Evolutionary conservation across 495 filamentous ascomycete genomes (phyloP).

Genomic region (Neurospora africana): DNA sequence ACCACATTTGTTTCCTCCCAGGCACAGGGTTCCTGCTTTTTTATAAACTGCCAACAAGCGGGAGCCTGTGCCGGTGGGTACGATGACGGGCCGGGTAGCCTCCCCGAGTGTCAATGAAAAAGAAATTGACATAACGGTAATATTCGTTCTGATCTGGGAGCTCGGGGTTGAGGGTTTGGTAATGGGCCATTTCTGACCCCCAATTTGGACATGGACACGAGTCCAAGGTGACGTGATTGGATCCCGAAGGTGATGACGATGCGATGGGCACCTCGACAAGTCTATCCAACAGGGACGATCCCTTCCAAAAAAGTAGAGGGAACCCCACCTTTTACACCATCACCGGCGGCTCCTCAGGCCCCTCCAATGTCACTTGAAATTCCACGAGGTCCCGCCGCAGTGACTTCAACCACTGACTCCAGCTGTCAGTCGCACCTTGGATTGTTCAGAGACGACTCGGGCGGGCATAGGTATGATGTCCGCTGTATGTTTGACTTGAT

Average conservation of each 20-base stretch:
- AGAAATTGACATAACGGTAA: not conserved
- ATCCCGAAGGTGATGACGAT: constrained; percentile 10
- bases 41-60: not conserved
- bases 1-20: not conserved
- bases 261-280: constrained; percentile 1
- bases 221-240: constrained; percentile 3
- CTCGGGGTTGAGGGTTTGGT: not conserved
- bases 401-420: not conserved
- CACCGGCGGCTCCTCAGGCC: not conserved
- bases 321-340: not conserved
- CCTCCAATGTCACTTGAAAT: not conserved
- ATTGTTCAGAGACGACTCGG: not conserved
- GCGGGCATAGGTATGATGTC: not conserved
- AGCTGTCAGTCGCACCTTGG: not conserved
- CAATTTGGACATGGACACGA: not conserved
- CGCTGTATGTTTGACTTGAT: not conserved
- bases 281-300: not conserved
- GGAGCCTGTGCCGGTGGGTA: not conserved
- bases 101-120: not conserved
- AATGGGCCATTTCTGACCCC: not conserved
- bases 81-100: not conserved
- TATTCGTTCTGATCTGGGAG: not conserved
- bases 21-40: not conserved
- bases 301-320: not conserved
- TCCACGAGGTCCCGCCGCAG: not conserved